Evolutionary conservation across 306 rosid species (phyloP).

Genomic region (Vigna unguiculata): DNA sequence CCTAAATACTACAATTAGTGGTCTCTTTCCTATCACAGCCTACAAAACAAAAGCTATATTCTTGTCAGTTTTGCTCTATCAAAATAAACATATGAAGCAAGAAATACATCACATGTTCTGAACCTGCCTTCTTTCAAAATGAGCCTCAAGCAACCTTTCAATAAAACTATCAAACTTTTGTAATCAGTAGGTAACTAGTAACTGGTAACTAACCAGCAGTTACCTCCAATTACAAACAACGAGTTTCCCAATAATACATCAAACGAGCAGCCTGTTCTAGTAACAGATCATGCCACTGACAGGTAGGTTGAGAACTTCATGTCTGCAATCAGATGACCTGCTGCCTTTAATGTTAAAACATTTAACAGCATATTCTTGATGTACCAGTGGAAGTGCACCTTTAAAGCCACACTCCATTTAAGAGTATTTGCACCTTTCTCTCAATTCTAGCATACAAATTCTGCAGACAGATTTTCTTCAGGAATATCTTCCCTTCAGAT

Average conservation of each 20-base stretch:
- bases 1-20: neutral
- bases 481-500: conserved; percentile 56
- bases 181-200: conserved; percentile 1
- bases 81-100: conserved; percentile 10
- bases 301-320: conserved; percentile 49
- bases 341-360: conserved; percentile 77
- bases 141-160: neutral
- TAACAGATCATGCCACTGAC: conserved; percentile 32
- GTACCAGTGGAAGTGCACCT: conserved; percentile 78
- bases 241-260: neutral
- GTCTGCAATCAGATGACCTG: conserved; percentile 59
- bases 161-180: neutral
- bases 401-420: conserved; percentile 75
- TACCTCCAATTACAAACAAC: neutral
- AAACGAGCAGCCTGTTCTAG: neutral
- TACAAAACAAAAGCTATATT: neutral
- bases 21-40: neutral
- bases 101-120: neutral
- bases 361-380: conserved; percentile 70
- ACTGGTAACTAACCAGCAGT: neutral
- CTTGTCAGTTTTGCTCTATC: neutral
- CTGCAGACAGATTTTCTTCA: conserved; percentile 47
- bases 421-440: conserved; percentile 62
- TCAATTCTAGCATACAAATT: conserved; percentile 64
- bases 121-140: conserved; percentile 10